Evolutionary conservation across 305 asterid species (phyloP).

Genomic region (Solanum hybrid): DNA sequence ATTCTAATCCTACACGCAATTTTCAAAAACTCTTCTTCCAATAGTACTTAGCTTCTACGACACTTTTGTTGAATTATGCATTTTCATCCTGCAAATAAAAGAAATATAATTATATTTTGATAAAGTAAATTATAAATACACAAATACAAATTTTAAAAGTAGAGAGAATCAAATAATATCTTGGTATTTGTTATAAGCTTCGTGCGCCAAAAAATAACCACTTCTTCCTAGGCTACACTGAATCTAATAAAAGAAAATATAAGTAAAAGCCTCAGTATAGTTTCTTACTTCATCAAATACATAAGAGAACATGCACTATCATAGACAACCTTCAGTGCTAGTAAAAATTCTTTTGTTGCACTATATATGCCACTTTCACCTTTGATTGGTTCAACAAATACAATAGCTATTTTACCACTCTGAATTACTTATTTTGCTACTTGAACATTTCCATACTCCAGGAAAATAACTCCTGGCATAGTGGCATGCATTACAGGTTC

Average conservation of each 20-base stretch:
- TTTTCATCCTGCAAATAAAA: too few relatives aligned
- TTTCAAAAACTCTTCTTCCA: too few relatives aligned
- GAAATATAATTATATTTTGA: too few relatives aligned
- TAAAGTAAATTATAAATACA: too few relatives aligned
- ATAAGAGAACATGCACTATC: slow-evolving; percentile 58
- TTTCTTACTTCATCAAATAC: slow-evolving; percentile 81
- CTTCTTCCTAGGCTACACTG: slow-evolving; percentile 87
- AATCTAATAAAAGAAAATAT: slow-evolving; percentile 31
- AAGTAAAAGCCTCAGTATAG: background rate
- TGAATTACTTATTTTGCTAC: slow-evolving; percentile 58
- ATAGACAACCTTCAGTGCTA: slow-evolving; percentile 61
- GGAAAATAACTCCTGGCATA: slow-evolving; percentile 75
- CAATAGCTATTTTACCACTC: slow-evolving; percentile 17
- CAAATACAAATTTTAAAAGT: too few relatives aligned
- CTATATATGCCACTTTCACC: too few relatives aligned
- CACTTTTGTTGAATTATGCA: too few relatives aligned
- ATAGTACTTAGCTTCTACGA: too few relatives aligned
- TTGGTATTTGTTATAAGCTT: slow-evolving; percentile 52
- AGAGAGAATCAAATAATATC: slow-evolving; percentile 24
- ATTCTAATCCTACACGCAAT: too few relatives aligned
- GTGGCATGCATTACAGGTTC: slow-evolving; percentile 49
- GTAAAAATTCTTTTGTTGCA: too few relatives aligned
- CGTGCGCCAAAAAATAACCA: slow-evolving; percentile 85
- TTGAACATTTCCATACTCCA: slow-evolving; percentile 62
- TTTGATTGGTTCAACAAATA: too few relatives aligned